A percentile compares a stretch with the other conserved stretches of the same genome.
Evolutionary conservation across 257 asterid genomes (phyloP).

Genomic region (Nicotiana obtusifolia): DNA sequence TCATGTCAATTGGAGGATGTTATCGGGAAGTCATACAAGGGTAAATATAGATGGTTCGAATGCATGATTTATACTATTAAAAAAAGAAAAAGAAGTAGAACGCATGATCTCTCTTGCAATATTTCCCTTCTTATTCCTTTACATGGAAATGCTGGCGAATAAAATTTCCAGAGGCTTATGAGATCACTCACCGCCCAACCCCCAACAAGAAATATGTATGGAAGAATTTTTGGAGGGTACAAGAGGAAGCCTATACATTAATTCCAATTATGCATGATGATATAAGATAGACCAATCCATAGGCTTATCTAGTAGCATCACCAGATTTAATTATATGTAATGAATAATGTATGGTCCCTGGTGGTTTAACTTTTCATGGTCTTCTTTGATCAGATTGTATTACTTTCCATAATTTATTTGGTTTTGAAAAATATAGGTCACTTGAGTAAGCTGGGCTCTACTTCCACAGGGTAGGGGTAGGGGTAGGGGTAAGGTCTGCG

Average conservation of each 20-base stretch:
- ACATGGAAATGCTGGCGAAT: background rate
- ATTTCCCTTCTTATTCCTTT: background rate
- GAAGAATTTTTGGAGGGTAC: background rate
- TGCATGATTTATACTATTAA: background rate
- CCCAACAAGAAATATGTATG: background rate
- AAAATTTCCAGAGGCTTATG: background rate
- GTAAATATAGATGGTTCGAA: background rate
- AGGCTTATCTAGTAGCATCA: background rate
- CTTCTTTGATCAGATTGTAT: background rate
- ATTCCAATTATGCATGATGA: background rate
- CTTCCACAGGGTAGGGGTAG: too few relatives aligned
- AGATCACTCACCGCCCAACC: background rate
- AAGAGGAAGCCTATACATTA: background rate
- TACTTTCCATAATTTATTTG: background rate
- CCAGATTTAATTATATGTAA: background rate
- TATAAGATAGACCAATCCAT: background rate
- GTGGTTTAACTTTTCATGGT: background rate
- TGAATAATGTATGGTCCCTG: background rate
- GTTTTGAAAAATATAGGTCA: background rate
- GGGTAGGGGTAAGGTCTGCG: too few relatives aligned
- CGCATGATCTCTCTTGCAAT: background rate
- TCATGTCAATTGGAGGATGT: background rate
- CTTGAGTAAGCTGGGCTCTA: background rate
- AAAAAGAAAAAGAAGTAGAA: background rate
- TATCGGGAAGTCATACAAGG: background rate